Conservation (phyloP, 2,329 filamentous ascomycete genomes). For the Ophiostoma pallidulum region DNA sequence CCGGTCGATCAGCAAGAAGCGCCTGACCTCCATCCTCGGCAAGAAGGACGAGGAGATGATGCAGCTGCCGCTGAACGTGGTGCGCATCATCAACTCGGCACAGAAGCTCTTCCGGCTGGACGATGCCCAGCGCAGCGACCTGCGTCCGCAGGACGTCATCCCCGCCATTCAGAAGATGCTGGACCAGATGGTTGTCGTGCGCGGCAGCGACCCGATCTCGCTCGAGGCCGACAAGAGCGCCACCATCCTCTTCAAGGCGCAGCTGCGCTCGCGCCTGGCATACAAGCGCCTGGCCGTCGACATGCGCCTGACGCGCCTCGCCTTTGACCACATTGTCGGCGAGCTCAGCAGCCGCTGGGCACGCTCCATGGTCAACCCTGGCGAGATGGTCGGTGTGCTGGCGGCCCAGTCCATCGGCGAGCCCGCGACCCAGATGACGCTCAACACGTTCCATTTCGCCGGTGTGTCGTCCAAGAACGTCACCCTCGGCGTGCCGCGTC, state of each 20-base stretch:
- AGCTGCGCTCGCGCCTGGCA: conserved; percentile 77
- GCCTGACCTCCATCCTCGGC: conserved; percentile 15
- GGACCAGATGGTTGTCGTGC: conserved; percentile 72
- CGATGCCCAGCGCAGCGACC: conserved; percentile 73
- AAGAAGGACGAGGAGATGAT: conserved; percentile 75
- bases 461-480: conserved; percentile 99
- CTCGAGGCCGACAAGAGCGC: conserved; percentile 79
- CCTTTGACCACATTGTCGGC: conserved; percentile 85
- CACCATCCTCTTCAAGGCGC: conserved; percentile 84
- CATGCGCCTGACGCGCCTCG: conserved; percentile 78
- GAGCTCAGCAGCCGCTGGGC: conserved; percentile 85
- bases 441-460: conserved; percentile 99
- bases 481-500: conserved; percentile 91
- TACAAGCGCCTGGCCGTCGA: conserved; percentile 88
- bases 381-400: conserved; percentile 97
- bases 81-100: conserved; percentile 82
- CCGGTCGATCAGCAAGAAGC: conserved; percentile 52
- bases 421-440: conserved; percentile 96
- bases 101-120: conserved; percentile 88
- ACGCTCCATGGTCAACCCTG: conserved; percentile 75
- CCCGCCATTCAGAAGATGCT: conserved; percentile 67
- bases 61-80: conserved; percentile 86
- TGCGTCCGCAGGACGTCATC: conserved; percentile 81
- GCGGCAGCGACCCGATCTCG: conserved; percentile 74
- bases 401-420: conserved; percentile 98